Percentiles rank a stretch among this genome's conserved stretches.
These are phyloP conservation scores for Nigrograna mackinnonii DNA, from an alignment of 2,329 filamentous ascomycete species.

Conservation along the genomic window DNA sequence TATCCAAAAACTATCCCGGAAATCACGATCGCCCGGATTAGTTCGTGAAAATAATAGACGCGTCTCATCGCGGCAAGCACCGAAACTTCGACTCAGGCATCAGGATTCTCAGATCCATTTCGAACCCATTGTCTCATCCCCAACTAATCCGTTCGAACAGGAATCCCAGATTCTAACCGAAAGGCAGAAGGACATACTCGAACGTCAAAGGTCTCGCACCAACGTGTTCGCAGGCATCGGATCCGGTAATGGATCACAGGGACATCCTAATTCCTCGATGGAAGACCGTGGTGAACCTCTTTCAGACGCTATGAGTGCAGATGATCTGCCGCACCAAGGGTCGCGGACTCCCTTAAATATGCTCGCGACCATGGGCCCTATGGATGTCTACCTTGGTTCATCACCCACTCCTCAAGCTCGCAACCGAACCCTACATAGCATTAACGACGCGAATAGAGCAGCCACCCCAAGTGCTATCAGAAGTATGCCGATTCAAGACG, in stretches of 20 bases:
- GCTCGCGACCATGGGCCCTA: conserved; percentile 31
- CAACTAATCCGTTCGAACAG: conserved; percentile 46
- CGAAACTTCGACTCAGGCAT: conserved; percentile 66
- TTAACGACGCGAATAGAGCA: conserved; percentile 28
- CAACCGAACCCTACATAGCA: conserved; percentile 24
- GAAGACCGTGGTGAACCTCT: conserved; percentile 18
- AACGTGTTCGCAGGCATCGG: conserved; percentile 69
- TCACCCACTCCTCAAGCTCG: conserved; percentile 40
- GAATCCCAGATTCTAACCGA: conserved; percentile 80
- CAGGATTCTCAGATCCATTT: conserved; percentile 84
- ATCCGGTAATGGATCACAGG: conserved; percentile 20
- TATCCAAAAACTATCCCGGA: conserved; percentile 23
- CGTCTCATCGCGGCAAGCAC: conserved; percentile 30
- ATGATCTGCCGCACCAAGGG: conserved; percentile 24
- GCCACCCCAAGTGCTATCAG: conserved; percentile 32
- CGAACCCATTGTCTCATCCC: conserved; percentile 66
- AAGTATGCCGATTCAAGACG: conserved; percentile 18
- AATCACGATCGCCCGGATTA: conserved; percentile 29
- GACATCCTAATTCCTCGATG: conserved; percentile 5
- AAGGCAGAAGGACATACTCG: conserved; percentile 75
- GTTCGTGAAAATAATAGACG: conserved; percentile 21
- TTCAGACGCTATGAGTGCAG: conserved; percentile 28
- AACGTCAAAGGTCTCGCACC: conserved; percentile 68
- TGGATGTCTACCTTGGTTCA: conserved; percentile 39
- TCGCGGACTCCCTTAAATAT: conserved; percentile 25